These are phyloP conservation scores for Trichoderma atroviride DNA, from an alignment of 2,329 filamentous ascomycete genomes.

Conservation along the genomic window DNA sequence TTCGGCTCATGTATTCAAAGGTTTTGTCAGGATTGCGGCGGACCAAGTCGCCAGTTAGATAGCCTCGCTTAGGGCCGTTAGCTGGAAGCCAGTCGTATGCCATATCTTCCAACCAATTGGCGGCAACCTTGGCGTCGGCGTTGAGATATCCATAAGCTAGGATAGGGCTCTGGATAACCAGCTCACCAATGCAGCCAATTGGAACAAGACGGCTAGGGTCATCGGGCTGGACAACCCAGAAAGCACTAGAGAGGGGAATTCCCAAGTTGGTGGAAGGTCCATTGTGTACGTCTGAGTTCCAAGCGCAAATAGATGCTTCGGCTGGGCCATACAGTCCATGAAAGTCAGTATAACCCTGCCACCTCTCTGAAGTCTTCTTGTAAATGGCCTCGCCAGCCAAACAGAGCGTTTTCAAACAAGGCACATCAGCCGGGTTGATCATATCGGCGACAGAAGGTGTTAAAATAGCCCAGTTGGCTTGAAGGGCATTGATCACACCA, in stretches of 20 bases:
- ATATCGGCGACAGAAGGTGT: constrained; percentile 29
- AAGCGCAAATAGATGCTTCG: constrained; percentile 17
- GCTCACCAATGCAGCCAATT: constrained; percentile 21
- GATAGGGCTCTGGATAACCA: constrained; percentile 20
- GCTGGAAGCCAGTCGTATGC: background rate
- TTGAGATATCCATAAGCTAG: constrained; percentile 19
- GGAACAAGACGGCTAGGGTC: constrained; percentile 11
- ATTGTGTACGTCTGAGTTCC: background rate
- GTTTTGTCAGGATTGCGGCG: constrained; percentile 5
- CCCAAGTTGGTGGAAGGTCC: constrained; percentile 6
- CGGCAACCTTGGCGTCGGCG: background rate
- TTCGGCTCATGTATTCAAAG: constrained; percentile 12
- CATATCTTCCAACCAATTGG: background rate
- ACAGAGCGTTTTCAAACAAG: background rate
- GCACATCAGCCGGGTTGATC: background rate
- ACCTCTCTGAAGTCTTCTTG: constrained; percentile 13
- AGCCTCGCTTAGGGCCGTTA: background rate
- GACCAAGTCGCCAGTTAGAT: constrained; percentile 7
- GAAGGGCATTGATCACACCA: constrained; percentile 7
- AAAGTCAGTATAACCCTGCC: constrained; percentile 1
- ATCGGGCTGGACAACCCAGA: constrained; percentile 9
- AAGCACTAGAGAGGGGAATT: constrained; percentile 11
- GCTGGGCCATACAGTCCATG: constrained; percentile 29
- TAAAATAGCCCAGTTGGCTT: constrained; percentile 22
- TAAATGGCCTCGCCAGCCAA: constrained; percentile 6